Evolutionary conservation across 495 filamentous ascomycete species (phyloP), one percentile per base, ranked within the genome.

Genomic region (Aspergillus asperescens): DNA sequence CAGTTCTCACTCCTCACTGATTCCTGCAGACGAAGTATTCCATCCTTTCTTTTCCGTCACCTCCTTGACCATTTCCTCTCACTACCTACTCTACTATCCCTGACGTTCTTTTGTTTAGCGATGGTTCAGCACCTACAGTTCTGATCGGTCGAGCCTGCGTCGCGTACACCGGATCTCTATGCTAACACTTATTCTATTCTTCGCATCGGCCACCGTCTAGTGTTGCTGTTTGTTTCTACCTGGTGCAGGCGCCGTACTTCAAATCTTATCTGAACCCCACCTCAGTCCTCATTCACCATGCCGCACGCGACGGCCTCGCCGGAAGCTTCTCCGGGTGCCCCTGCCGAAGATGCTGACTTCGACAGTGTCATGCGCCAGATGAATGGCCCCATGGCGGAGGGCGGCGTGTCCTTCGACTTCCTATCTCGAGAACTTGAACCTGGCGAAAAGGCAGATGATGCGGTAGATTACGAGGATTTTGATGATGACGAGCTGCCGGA

Each of bases 391-490:
- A 25, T 61, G 20, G 55, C 43, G n/a, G 63, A 71, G 23, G 59
- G 59, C 27, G 70, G 64, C 50, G 64, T 67, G 13, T 49, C 63
- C 19, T 62, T 78, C 12, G 75, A 77, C 40, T 76, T 78, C 41
- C 55, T 76, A 52, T 55, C 55, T 13, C 66, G 74, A 45, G 77
- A 78, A 7, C 65, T 86, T 42, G 81, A 85, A 25, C 72, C 76
- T 15, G 79, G 79, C 2, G 86, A 89, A 55, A 92, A 90, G 62
- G 87, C 84, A 7, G 86, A 86, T 31, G 85, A 90, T 71, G 87
- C 87, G 13, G 64, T 86, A 15, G 93, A 99, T 68, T 99, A 83
- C 58, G 91, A 88, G 63, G 91, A 95, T 65, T 86, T 95, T 35
- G 77, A 78, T 25, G 85, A 88, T 54, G 81, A 87, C 61, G 85